phyloP scores from a whole-genome alignment of 805 yeast species.

The Teunomyces pallodes region DNA sequence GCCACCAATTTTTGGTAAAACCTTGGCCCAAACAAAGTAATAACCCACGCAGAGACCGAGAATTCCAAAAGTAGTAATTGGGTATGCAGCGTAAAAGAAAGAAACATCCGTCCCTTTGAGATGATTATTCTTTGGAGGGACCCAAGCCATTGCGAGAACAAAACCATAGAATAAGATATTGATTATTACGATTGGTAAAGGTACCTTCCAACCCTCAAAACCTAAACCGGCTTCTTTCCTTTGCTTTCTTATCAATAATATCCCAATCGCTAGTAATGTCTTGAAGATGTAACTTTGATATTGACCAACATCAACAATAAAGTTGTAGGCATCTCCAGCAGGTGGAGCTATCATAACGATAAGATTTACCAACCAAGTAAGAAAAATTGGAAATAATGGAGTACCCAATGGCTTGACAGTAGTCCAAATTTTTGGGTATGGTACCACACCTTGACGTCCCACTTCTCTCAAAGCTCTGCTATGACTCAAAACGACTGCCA shows the following conservation, averaged over 20 bases:
- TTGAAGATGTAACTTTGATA: conserved; percentile 29
- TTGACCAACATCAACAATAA: conserved; percentile 30
- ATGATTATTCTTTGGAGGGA: conserved; percentile 38
- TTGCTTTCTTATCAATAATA: conserved; percentile 24
- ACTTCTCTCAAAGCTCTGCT: conserved; percentile 32
- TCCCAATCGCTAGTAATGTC: conserved; percentile 24
- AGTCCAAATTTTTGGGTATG: conserved; percentile 27
- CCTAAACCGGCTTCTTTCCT: conserved; percentile 33
- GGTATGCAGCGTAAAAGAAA: conserved; percentile 43
- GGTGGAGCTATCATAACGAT: conserved; percentile 32
- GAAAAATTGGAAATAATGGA: conserved; percentile 24
- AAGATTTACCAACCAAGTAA: conserved; percentile 24
- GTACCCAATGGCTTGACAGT: conserved; percentile 31
- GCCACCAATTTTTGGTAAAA: conserved; percentile 30
- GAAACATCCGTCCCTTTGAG: conserved; percentile 41
- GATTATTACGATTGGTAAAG: conserved; percentile 31
- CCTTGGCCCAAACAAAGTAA: conserved; percentile 34
- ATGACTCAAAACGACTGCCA: conserved; percentile 27
- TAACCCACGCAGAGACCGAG: conserved; percentile 29
- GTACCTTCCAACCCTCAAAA: conserved; percentile 29
- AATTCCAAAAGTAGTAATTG: conserved; percentile 36
- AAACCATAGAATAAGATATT: conserved; percentile 32
- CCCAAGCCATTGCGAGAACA: conserved; percentile 42
- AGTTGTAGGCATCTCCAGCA: conserved; percentile 34
- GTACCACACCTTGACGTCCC: conserved; percentile 34